Conservation (phyloP, 2,329 filamentous ascomycete species). For the Pseudocercospora crystallina region DNA sequence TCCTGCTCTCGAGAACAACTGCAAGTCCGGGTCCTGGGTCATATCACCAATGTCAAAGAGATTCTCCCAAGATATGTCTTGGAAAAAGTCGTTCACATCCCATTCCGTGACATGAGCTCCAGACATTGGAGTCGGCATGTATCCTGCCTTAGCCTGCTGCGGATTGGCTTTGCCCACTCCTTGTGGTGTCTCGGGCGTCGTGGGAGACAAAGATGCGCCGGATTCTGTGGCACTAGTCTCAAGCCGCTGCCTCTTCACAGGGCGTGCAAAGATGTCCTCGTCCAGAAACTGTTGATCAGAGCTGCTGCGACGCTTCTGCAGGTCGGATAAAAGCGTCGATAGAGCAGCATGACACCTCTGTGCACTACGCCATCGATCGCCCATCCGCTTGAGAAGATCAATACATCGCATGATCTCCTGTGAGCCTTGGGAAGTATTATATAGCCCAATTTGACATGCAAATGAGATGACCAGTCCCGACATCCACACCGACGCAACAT, state of each 20-base stretch:
- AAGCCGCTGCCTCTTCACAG: conserved; percentile 12
- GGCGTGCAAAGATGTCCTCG: conserved; percentile 17
- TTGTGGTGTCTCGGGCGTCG: conserved; percentile 2
- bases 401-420: conserved; percentile 25
- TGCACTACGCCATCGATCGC: conserved; percentile 21
- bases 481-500: conserved; percentile 41
- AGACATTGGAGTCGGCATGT: conserved; percentile 11
- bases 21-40: conserved; percentile 17
- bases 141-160: conserved; percentile 6
- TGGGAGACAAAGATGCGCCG: conserved; percentile 10
- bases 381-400: conserved; percentile 22
- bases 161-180: conserved; percentile 3
- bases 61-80: conserved; percentile 24
- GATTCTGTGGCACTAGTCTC: conserved; percentile 2
- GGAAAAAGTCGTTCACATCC: conserved; percentile 25
- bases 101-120: conserved; percentile 7
- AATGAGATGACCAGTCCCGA: conserved; percentile 40
- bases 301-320: conserved; percentile 14
- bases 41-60: conserved; percentile 23
- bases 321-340: conserved; percentile 20
- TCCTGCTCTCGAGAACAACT: conserved; percentile 8
- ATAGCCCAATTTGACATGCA: conserved; percentile 34
- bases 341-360: conserved; percentile 23
- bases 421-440: conserved; percentile 27
- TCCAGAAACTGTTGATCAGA: conserved; percentile 8